phyloP scores from a whole-genome alignment of 2,329 filamentous ascomycete genomes.

The Coniosporium tulheliwenetii region DNA sequence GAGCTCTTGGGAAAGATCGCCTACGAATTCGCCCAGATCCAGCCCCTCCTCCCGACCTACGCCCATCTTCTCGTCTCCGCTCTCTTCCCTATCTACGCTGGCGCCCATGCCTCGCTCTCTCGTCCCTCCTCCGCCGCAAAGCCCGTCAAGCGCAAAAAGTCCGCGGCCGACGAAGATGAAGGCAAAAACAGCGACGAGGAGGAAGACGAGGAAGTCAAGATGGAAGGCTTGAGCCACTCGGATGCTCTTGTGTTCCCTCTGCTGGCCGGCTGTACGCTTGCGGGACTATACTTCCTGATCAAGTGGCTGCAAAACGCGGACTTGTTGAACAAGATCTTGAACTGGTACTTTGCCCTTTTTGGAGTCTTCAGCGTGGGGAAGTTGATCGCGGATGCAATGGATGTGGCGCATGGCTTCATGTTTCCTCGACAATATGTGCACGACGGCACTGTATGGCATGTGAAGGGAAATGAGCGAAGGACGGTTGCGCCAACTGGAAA shows the following conservation, averaged over 20 bases:
- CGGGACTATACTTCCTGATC: slow-evolving; percentile 72
- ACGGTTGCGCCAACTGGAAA: slow-evolving; percentile 15
- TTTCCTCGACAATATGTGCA: slow-evolving; percentile 58
- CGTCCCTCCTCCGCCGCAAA: slow-evolving; percentile 66
- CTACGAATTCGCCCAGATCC: slow-evolving; percentile 3
- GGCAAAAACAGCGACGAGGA: slow-evolving; percentile 36
- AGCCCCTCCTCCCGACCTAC: slow-evolving; percentile 38
- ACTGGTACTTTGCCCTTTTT: slow-evolving; percentile 68
- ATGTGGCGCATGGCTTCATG: slow-evolving; percentile 47
- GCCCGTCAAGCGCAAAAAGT: slow-evolving; percentile 34
- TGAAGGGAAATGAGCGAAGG: slow-evolving; percentile 19
- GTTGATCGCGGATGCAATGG: slow-evolving; percentile 56
- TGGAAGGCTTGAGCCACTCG: slow-evolving; percentile 54
- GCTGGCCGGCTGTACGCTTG: slow-evolving; percentile 55
- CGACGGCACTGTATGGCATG: slow-evolving; percentile 33
- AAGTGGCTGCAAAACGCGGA: slow-evolving; percentile 74
- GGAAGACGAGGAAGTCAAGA: slow-evolving; percentile 37
- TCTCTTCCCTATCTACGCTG: slow-evolving; percentile 69
- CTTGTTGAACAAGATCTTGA: slow-evolving; percentile 67
- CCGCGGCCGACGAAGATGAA: slow-evolving; percentile 16
- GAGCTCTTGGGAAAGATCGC: slow-evolving; percentile 3
- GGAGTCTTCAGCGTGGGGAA: slow-evolving; percentile 63
- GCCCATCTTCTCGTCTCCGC: slow-evolving; percentile 51
- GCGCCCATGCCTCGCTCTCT: slow-evolving; percentile 70
- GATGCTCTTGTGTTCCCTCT: slow-evolving; percentile 80